phyloP scores from a whole-genome alignment of 306 rosid genomes.

The Trifolium subterraneum region DNA sequence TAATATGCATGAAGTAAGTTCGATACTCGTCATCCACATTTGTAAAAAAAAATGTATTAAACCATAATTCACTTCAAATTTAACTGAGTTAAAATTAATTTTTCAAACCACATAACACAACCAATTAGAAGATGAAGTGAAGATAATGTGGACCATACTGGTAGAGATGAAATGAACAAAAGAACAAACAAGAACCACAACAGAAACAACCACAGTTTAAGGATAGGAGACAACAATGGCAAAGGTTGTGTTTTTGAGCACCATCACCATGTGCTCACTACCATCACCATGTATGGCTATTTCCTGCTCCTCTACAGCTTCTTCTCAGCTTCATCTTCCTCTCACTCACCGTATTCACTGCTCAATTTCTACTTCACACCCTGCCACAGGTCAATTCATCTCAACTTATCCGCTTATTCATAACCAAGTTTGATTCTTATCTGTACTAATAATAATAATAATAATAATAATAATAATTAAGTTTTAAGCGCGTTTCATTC shows the following conservation, averaged over 20 bases:
- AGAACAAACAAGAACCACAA: neutral
- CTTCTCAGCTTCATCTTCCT: neutral
- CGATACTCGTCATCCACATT: too few species aligned
- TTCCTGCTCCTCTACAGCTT: neutral
- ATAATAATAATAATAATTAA: too few species aligned
- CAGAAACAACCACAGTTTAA: neutral
- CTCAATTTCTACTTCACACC: slow-evolving; percentile 43
- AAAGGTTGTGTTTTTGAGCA: neutral
- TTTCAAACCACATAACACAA: too few species aligned
- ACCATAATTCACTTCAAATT: too few species aligned
- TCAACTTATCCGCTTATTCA: too few species aligned
- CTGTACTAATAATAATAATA: too few species aligned
- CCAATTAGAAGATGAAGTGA: neutral
- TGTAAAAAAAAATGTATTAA: too few species aligned
- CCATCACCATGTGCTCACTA: neutral
- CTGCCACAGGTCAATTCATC: slow-evolving; percentile 38
- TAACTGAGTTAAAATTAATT: too few species aligned
- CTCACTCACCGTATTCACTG: slow-evolving; percentile 29
- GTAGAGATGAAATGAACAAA: neutral
- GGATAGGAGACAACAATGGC: neutral
- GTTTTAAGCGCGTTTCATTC: too few species aligned
- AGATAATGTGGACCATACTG: neutral
- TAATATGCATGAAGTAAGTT: too few species aligned
- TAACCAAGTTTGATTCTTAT: too few species aligned
- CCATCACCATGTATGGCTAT: neutral